Evolutionary conservation across 805 yeast species (phyloP).

Genomic region (Ogataea philodendri): DNA sequence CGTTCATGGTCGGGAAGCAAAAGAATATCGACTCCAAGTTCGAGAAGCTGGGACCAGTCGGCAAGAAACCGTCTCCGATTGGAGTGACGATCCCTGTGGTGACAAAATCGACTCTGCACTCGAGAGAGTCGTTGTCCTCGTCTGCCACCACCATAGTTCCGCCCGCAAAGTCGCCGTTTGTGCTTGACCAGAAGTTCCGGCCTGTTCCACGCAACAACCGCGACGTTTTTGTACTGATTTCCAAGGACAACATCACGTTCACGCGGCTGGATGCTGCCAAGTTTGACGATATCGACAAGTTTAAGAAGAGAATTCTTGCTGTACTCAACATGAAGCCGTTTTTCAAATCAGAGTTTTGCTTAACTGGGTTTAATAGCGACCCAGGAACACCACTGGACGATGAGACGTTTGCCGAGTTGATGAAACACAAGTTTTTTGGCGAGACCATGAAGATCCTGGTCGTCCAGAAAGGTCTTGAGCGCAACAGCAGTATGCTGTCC

Average conservation of each 20-base stretch:
- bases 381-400: conserved; percentile 59
- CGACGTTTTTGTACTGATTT: conserved; percentile 49
- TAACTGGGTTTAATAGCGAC: conserved; percentile 66
- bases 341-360: conserved; percentile 37
- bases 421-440: conserved; percentile 35
- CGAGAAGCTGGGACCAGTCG: conserved; percentile 36
- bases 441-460: conserved; percentile 27
- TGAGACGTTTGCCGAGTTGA: conserved; percentile 38
- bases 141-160: conserved; percentile 7
- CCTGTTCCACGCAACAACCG: conserved; percentile 35
- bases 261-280: conserved; percentile 44
- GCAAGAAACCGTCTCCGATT: conserved; percentile 34
- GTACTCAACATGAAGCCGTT: conserved; percentile 30
- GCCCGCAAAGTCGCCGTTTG: conserved; percentile 7
- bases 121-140: conserved; percentile 8
- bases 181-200: conserved; percentile 36
- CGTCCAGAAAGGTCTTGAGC: conserved; percentile 9
- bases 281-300: conserved; percentile 31
- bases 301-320: conserved; percentile 41
- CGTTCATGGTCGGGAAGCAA: conserved; percentile 8
- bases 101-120: conserved; percentile 29
- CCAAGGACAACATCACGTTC: conserved; percentile 61
- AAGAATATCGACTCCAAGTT: conserved; percentile 22
- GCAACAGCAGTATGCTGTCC: conserved; percentile 20
- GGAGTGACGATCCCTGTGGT: conserved; percentile 36